phyloP scores from a whole-genome alignment of 192 early-diverging fungal species.

The Dispira simplex region DNA sequence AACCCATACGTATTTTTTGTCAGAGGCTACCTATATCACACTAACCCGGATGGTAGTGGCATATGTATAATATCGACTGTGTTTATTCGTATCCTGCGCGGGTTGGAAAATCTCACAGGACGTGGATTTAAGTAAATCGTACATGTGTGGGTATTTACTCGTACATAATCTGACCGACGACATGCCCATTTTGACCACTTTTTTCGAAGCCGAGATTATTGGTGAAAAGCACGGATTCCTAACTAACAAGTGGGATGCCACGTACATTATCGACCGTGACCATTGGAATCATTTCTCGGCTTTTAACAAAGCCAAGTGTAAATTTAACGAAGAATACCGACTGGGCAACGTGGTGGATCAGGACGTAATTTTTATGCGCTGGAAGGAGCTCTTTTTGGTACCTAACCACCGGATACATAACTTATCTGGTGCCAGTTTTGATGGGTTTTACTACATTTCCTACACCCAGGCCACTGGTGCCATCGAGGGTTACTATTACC shows the following conservation, averaged over 20 bases:
- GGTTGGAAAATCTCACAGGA: slow-evolving; percentile 16
- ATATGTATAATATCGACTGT: too few relatives aligned
- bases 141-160: slow-evolving; percentile 54
- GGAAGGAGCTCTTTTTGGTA: slow-evolving; percentile 78
- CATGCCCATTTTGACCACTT: slow-evolving; percentile 54
- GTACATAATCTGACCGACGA: slow-evolving; percentile 55
- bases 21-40: background rate
- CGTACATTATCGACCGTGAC: slow-evolving; percentile 43
- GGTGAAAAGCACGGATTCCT: slow-evolving; percentile 44
- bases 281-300: slow-evolving; percentile 33
- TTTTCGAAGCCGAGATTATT: slow-evolving; percentile 63
- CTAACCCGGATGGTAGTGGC: background rate
- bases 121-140: slow-evolving; percentile 48
- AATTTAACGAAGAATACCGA: background rate
- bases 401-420: slow-evolving; percentile 58
- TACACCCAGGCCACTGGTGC: slow-evolving; percentile 40
- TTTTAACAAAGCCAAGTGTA: slow-evolving; percentile 10
- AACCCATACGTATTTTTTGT: too few relatives aligned
- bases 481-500: slow-evolving; percentile 54
- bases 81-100: background rate
- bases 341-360: slow-evolving; percentile 22
- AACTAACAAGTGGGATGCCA: slow-evolving; percentile 64
- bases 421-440: slow-evolving; percentile 64
- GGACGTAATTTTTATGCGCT: slow-evolving; percentile 68
- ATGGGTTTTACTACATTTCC: slow-evolving; percentile 68